Evolutionary conservation across 2,329 filamentous ascomycete genomes (phyloP), one percentile per base, ranked within the genome.

Genomic region (Massarina eburnea): DNA sequence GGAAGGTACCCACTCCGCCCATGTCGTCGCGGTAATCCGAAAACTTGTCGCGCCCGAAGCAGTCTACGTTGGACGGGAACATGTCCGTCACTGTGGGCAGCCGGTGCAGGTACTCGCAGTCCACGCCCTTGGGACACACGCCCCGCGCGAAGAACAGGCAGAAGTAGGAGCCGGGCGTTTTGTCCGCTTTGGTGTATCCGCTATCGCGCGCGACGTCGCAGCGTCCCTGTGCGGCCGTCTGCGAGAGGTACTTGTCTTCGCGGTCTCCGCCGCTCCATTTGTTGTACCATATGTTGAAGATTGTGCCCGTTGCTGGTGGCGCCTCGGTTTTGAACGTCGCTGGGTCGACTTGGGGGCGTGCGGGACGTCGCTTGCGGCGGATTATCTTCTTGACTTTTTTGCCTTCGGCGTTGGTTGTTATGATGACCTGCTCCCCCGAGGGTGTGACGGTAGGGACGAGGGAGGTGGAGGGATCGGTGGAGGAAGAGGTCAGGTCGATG

Each of bases 211-310:
- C 85, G 49, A 99, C 77, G 66, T 91, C 94, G 77, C 94, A 97
- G 44, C 95, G 88, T 2, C 86, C 87, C 54, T 87, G 85, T 3
- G 94, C 92, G 12, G 85, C 82, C 0, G 85, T 88, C 66, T 96
- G 86, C 27, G 87, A 89, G 3, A 91, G 80, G 64, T 92, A 91
- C 59, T 91, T 90, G 75, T 95, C 91, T 66, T 97, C 92, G 49
- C 91, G 83, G 72, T 99, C 94, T 63, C 94, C 94, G 56, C 94
- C 94, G 1, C 86, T 88, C 91, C 92, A 97, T 73, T 96, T 97
- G 76, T 96, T 96, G 75, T 96, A 96, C 92, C 91, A 96, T 64
- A 95, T 95, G 72, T 99, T 99, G 80, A 94, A 99, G 47, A 91
- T 90, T 0, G 89, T 95, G 42, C 94, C 94, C 0, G 92, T 97